Base-by-base conservation (phyloP, 805 yeast genomes). In the Jamesozyma jinghongensis region DNA sequence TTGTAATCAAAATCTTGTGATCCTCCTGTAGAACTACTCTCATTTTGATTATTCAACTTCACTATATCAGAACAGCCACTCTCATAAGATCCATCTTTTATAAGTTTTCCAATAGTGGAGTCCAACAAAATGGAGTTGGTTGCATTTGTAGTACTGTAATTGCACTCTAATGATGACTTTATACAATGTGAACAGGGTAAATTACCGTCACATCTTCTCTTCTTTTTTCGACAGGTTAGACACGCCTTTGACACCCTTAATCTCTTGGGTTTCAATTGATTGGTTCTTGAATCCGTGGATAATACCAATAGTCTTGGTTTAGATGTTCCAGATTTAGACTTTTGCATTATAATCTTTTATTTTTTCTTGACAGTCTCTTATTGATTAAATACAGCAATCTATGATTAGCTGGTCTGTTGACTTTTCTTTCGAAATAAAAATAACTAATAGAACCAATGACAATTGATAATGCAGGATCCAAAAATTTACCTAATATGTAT, bases 171-270 rank as follows among this genome's bases (percentile, higher is more conserved):
- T 4, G 30, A 17, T 19, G 18, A 32, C 29, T 25, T 35, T n/a
- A 19, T 25, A 40, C 48, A 86, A 58, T 79, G 85, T 26, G 75
- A 73, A 58, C 94, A 83, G 1, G 90, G 92, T 50, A 74, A 80
- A 50, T 73, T 72, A 4, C 90, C 92, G 56, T 81, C 87, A 61
- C 94, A 83, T 55, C 80, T 79, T 47, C 81, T 85, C 55, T 83
- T 83, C 61, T 80, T 81, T 60, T 72, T 74, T 17, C 90, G 70
- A 57, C 92, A 82, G 47, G 74, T 77, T 50, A 78, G 83, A 53
- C 92, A 83, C 3, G 92, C 92, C 40, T 85, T 63, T 1, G 83
- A 74, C 30, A 81, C 88, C 42, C 88, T 63, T 49, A 76, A 67
- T 26, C 85, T 66, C 52, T 79, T 79, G 0, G 44, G 40, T 11